A percentile compares a stretch with the other conserved stretches of the same genome.
Evolutionary conservation across 306 rosid genomes (phyloP).

Genomic region (Senna siamea): DNA sequence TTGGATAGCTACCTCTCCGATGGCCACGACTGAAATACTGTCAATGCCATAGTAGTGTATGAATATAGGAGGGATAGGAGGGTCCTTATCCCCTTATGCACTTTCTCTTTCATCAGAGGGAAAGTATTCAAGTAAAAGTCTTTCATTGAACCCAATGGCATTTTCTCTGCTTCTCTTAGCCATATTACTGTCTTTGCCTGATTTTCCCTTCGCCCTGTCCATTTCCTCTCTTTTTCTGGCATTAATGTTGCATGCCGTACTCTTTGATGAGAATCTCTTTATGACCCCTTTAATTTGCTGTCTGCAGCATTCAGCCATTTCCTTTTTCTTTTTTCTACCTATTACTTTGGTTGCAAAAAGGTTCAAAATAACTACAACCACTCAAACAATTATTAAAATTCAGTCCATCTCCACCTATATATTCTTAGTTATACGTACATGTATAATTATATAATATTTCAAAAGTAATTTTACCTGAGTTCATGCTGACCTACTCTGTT

Average conservation of each 20-base stretch:
- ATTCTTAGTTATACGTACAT: too few species aligned
- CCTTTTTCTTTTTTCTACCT: background rate
- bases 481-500: too few species aligned
- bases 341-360: background rate
- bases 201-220: slow-evolving; percentile 29
- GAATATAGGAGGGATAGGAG: slow-evolving; percentile 46
- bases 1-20: slow-evolving; percentile 52
- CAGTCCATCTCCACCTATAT: too few species aligned
- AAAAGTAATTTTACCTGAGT: too few species aligned
- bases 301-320: slow-evolving; percentile 12
- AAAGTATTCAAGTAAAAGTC: slow-evolving; percentile 18
- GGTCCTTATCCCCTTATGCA: slow-evolving; percentile 19
- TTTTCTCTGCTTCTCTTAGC: slow-evolving; percentile 38
- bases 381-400: too few species aligned
- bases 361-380: too few species aligned
- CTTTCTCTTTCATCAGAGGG: slow-evolving; percentile 50
- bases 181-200: slow-evolving; percentile 39
- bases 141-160: slow-evolving; percentile 46
- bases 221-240: slow-evolving; percentile 10
- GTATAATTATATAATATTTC: background rate
- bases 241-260: slow-evolving; percentile 44
- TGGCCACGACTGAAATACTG: slow-evolving; percentile 38
- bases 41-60: slow-evolving; percentile 37
- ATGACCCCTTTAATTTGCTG: slow-evolving; percentile 19
- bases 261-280: slow-evolving; percentile 45